Evolutionary conservation across 2,329 filamentous ascomycete genomes (phyloP).

Genomic region (Arthrobotrys entomopaga): DNA sequence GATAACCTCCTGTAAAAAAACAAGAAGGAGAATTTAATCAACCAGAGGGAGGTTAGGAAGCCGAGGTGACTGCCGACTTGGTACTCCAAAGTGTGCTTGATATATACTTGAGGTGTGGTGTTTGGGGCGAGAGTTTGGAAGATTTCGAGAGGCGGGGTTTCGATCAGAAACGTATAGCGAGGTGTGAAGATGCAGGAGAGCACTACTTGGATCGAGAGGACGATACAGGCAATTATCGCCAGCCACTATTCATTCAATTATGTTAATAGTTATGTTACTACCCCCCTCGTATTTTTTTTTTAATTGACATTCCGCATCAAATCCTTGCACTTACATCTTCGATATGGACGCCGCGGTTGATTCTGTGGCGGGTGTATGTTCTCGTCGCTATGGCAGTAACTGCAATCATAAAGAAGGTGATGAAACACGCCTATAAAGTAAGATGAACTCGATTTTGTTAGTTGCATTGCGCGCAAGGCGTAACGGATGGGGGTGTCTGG

Average conservation of each 20-base stretch:
- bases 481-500: too few relatives aligned
- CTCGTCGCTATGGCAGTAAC: constrained; percentile 32
- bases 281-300: too few relatives aligned
- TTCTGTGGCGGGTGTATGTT: constrained; percentile 40
- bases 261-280: too few relatives aligned
- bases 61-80: constrained; percentile 45
- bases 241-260: constrained; percentile 24
- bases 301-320: too few relatives aligned
- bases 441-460: background rate
- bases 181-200: constrained; percentile 46
- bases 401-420: constrained; percentile 35
- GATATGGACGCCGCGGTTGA: constrained; percentile 46
- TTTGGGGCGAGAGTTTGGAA: background rate
- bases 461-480: too few relatives aligned
- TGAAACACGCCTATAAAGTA: constrained; percentile 30
- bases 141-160: background rate
- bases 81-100: constrained; percentile 41
- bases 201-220: constrained; percentile 28
- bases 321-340: constrained; percentile 48
- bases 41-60: constrained; percentile 49
- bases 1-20: constrained; percentile 52
- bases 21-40: constrained; percentile 50
- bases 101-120: constrained; percentile 6
- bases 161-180: constrained; percentile 30
- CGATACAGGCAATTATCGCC: constrained; percentile 20